phyloP scores from a whole-genome alignment of 768 basidiomycete genomes.

The Mycena albidolilacea region DNA sequence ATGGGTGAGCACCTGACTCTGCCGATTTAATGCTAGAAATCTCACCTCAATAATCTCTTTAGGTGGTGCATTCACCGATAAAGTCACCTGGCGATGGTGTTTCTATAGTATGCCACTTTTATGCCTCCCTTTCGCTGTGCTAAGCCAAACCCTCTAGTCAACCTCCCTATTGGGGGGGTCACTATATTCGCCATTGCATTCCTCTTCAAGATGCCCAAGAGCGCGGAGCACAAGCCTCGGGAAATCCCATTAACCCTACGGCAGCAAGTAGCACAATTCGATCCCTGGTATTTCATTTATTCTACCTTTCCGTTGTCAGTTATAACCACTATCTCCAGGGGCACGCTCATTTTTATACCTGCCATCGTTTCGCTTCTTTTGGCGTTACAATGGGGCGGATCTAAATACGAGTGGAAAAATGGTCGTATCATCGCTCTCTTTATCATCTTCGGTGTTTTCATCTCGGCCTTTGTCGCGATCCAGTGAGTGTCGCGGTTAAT shows the following conservation, averaged over 20 bases:
- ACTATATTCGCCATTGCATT: constrained; percentile 32
- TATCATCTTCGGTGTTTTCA: constrained; percentile 38
- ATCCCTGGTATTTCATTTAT: constrained; percentile 10
- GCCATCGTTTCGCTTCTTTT: constrained; percentile 43
- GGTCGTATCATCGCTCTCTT: constrained; percentile 33
- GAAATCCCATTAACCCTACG: not conserved
- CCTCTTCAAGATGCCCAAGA: constrained; percentile 40
- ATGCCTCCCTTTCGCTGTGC: not conserved
- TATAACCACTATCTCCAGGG: constrained; percentile 1
- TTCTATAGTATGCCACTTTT: not conserved
- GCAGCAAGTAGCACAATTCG: constrained; percentile 35
- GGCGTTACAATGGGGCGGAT: constrained; percentile 63
- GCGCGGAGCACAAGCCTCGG: constrained; percentile 11
- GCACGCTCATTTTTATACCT: constrained; percentile 36
- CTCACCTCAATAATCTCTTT: constrained; percentile 8
- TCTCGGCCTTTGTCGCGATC: constrained; percentile 30
- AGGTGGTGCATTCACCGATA: constrained; percentile 24
- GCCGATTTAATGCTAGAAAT: not conserved
- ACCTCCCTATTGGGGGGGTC: constrained; percentile 30
- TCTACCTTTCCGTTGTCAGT: no score
- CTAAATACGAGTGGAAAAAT: constrained; percentile 58
- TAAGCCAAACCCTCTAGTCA: constrained; percentile 36
- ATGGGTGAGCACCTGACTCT: constrained; percentile 35
- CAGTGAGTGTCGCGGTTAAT: constrained; percentile 10
- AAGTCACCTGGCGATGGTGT: constrained; percentile 13